These are phyloP conservation scores for Saccharomycopsis oosterbeekiorum DNA, from an alignment of 805 yeast species.

Conservation along the genomic window DNA sequence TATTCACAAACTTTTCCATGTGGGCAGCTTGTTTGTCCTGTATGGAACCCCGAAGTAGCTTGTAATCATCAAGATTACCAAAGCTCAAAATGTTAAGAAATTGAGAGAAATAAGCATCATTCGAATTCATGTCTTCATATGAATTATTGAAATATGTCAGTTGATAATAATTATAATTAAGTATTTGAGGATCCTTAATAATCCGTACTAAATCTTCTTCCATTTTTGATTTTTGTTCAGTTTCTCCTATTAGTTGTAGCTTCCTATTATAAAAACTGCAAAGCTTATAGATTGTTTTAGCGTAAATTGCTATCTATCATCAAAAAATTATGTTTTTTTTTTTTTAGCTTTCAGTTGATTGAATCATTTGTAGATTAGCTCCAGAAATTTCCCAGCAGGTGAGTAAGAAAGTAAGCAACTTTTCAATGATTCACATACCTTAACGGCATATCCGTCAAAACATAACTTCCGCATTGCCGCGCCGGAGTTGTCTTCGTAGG, in stretches of 20 bases:
- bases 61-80: not conserved
- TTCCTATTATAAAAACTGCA: no score
- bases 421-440: no score
- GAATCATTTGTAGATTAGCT: no score
- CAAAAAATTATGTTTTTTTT: no score
- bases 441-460: no score
- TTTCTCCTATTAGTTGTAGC: not conserved
- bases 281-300: no score
- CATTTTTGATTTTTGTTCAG: not conserved
- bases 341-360: no score
- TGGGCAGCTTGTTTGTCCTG: not conserved
- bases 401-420: no score
- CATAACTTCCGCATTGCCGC: no score
- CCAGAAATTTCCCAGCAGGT: no score
- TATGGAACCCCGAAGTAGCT: not conserved
- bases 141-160: not conserved
- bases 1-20: not conserved
- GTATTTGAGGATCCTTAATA: not conserved
- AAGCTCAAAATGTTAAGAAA: not conserved
- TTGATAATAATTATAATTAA: not conserved
- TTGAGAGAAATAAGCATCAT: not conserved
- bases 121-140: not conserved
- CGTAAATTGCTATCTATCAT: no score
- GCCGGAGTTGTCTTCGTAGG: no score
- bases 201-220: not conserved